Percentiles rank a stretch among this genome's conserved stretches.
phyloP scores from a whole-genome alignment of 495 filamentous ascomycete species.

The Melanomma pulvis-pyrius region DNA sequence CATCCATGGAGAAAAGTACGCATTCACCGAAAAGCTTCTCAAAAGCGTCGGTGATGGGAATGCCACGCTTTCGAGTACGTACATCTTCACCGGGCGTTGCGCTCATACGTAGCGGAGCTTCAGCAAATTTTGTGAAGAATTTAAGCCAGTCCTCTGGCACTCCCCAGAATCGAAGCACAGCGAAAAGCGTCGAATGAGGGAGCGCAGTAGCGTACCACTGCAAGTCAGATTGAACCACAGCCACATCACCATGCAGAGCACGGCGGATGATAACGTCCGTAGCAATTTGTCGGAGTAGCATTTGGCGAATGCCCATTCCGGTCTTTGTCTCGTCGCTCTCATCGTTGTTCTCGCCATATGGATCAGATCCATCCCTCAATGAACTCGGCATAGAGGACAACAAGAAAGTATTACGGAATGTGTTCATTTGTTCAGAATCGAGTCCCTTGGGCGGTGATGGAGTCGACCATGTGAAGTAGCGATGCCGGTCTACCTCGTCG shows the following conservation, averaged over 20 bases:
- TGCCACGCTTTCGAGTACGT: constrained; percentile 14
- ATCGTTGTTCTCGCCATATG: constrained; percentile 3
- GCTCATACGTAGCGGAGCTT: constrained; percentile 1
- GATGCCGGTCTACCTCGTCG: not conserved
- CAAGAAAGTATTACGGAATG: constrained; percentile 1
- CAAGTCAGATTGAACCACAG: constrained; percentile 4
- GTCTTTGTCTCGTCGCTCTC: not conserved
- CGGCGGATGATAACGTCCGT: constrained; percentile 6
- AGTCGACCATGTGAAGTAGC: not conserved
- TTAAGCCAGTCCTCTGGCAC: not conserved
- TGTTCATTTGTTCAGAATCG: not conserved
- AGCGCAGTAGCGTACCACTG: constrained; percentile 7
- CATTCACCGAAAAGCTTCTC: constrained; percentile 9
- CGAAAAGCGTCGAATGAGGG: constrained; percentile 1
- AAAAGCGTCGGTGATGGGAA: constrained; percentile 4
- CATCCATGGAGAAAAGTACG: constrained; percentile 15
- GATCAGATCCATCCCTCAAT: not conserved
- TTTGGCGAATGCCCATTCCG: not conserved
- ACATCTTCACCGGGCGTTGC: constrained; percentile 1
- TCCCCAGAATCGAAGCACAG: constrained; percentile 4
- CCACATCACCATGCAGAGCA: not conserved
- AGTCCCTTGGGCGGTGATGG: not conserved
- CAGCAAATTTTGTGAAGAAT: constrained; percentile 9
- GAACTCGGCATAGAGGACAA: constrained; percentile 7
- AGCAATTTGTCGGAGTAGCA: constrained; percentile 1